Evolutionary conservation across 148 eudicot species (phyloP).

Genomic region (Camellia japonica): DNA sequence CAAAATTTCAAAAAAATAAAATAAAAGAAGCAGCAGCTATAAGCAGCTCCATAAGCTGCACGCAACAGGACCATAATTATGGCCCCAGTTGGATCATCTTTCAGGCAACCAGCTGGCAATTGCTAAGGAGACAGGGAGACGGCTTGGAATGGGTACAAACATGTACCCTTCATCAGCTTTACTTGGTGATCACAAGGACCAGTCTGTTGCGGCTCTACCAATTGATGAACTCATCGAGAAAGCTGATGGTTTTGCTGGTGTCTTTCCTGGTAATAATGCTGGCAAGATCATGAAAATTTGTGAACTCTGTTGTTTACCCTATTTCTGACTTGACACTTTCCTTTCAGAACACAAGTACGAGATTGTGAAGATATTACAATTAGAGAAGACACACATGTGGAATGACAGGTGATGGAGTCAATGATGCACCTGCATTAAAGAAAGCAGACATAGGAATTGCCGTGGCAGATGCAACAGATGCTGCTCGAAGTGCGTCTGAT

Average conservation of each 20-base stretch:
- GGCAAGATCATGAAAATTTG: background rate
- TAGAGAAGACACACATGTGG: slow-evolving; percentile 72
- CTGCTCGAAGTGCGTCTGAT: slow-evolving; percentile 85
- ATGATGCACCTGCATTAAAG: slow-evolving; percentile 83
- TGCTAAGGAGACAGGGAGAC: slow-evolving; percentile 85
- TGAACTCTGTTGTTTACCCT: background rate
- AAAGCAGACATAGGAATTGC: slow-evolving; percentile 89
- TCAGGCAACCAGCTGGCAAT: slow-evolving; percentile 85
- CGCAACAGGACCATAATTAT: no score
- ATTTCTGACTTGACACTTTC: background rate
- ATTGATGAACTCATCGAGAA: slow-evolving; percentile 76
- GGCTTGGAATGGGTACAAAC: slow-evolving; percentile 89
- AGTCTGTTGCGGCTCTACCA: slow-evolving; percentile 39
- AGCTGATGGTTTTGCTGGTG: slow-evolving; percentile 96
- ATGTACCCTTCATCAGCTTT: slow-evolving; percentile 83
- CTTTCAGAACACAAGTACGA: slow-evolving; percentile 76
- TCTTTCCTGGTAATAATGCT: slow-evolving; percentile 62
- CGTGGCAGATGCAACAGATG: slow-evolving; percentile 82
- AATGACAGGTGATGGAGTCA: slow-evolving; percentile 94
- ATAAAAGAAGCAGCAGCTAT: no score
- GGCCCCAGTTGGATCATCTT: slow-evolving; percentile 1
- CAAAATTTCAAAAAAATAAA: no score
- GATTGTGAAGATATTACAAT: slow-evolving; percentile 72
- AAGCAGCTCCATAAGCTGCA: no score
- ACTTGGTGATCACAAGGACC: slow-evolving; percentile 47